Evolutionary conservation across 768 basidiomycete species (phyloP).

Genomic region (Boletus patriciae): DNA sequence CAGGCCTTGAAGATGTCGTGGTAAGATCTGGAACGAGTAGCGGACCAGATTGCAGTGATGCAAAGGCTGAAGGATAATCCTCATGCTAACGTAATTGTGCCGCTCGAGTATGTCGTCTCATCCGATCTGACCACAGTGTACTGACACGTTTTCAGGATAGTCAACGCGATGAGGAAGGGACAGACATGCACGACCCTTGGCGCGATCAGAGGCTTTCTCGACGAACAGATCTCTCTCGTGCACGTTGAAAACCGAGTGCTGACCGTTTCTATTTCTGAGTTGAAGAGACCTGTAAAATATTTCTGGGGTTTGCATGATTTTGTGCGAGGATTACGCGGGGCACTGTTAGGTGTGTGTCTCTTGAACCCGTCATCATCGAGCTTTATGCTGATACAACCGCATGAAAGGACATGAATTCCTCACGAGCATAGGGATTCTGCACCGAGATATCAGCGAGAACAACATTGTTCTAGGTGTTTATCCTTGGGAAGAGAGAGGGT

Average conservation of each 20-base stretch:
- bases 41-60: neutral
- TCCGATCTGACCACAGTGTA: neutral
- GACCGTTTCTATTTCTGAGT: neutral
- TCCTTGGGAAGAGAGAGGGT: slow-evolving; percentile 16
- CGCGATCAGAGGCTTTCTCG: neutral
- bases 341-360: neutral
- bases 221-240: neutral
- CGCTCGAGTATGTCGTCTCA: neutral
- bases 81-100: slow-evolving; percentile 4
- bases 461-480: neutral
- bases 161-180: neutral
- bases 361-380: neutral
- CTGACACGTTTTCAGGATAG: neutral
- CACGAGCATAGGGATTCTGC: neutral
- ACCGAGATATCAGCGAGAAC: neutral
- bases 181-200: no score
- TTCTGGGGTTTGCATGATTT: slow-evolving; percentile 4
- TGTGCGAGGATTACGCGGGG: neutral
- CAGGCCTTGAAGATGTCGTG: neutral
- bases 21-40: neutral
- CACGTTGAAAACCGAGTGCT: neutral
- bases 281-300: neutral
- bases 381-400: no score
- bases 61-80: neutral
- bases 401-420: neutral